Conservation (phyloP, 2,329 filamentous ascomycete species). For the Huntiella moniliformis region DNA sequence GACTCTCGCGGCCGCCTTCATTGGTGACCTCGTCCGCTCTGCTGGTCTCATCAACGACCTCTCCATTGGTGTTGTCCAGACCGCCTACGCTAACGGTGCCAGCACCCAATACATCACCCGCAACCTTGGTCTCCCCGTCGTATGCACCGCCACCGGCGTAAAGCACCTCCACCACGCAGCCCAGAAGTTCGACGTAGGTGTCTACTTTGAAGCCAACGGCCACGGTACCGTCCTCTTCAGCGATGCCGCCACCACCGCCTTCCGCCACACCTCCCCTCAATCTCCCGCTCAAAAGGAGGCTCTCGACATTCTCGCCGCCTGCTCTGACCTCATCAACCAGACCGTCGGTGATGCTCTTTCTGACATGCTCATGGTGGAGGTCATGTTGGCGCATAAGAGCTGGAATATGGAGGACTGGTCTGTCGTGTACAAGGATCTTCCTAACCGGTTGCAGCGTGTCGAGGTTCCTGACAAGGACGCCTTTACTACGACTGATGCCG, state of each 20-base stretch:
- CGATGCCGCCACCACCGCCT: conserved; percentile 57
- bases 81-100: conserved; percentile 91
- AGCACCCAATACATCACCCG: conserved; percentile 84
- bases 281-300: conserved; percentile 84
- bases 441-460: conserved; percentile 85
- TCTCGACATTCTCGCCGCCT: conserved; percentile 63
- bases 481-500: conserved; percentile 83
- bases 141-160: conserved; percentile 87
- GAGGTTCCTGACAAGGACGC: conserved; percentile 74
- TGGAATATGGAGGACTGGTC: conserved; percentile 89
- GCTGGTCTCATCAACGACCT: conserved; percentile 64
- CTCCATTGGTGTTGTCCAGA: conserved; percentile 88
- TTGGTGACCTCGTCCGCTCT: conserved; percentile 67
- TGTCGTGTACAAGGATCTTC: conserved; percentile 78
- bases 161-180: conserved; percentile 98
- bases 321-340: conserved; percentile 91
- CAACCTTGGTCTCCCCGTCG: conserved; percentile 69
- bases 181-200: conserved; percentile 80
- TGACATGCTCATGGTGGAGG: conserved; percentile 89
- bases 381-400: conserved; percentile 83
- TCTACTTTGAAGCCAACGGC: conserved; percentile 97
- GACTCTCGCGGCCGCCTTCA: conserved; percentile 81
- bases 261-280: conserved; percentile 63
- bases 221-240: conserved; percentile 96
- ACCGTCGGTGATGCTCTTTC: conserved; percentile 91